Percentiles rank a stretch among this genome's conserved stretches.
phyloP scores from a whole-genome alignment of 371 early-diverging fungal genomes.

The Mucor sp. region DNA sequence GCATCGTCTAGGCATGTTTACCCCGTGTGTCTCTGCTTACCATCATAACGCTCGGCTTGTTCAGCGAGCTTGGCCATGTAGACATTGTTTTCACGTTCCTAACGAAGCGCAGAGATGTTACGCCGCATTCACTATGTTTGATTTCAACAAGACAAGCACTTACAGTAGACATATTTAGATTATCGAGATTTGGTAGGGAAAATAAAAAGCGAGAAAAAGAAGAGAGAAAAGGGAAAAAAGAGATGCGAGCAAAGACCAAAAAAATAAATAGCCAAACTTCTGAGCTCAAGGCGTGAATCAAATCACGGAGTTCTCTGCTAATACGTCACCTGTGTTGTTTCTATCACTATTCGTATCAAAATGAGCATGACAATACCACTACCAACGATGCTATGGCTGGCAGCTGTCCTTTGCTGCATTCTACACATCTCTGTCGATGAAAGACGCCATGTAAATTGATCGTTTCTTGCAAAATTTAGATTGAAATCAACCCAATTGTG shows the following conservation, averaged over 20 bases:
- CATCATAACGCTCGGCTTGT: conserved; percentile 99
- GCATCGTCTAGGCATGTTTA: background rate
- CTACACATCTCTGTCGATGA: background rate
- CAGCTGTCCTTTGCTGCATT: background rate
- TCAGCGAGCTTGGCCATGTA: conserved; percentile 99
- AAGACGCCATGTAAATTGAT: background rate
- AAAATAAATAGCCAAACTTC: conserved; percentile 75
- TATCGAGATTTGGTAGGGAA: background rate
- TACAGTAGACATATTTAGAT: conserved; percentile 16
- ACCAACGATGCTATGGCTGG: background rate
- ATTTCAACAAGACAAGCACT: background rate
- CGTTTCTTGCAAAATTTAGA: background rate
- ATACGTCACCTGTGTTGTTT: background rate
- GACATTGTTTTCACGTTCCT: conserved; percentile 59
- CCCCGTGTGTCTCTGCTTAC: conserved; percentile 14
- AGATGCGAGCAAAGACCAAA: background rate
- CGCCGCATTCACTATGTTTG: background rate
- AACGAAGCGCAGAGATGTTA: background rate
- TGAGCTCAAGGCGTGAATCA: conserved; percentile 3
- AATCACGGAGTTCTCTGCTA: background rate
- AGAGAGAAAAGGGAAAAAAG: conserved; percentile 3
- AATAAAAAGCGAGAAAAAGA: background rate
- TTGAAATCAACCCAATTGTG: conserved; percentile 2
- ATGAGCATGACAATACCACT: background rate
- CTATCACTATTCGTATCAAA: background rate